phyloP scores from a whole-genome alignment of 2,329 filamentous ascomycete genomes.

The Fusarium sp. region DNA sequence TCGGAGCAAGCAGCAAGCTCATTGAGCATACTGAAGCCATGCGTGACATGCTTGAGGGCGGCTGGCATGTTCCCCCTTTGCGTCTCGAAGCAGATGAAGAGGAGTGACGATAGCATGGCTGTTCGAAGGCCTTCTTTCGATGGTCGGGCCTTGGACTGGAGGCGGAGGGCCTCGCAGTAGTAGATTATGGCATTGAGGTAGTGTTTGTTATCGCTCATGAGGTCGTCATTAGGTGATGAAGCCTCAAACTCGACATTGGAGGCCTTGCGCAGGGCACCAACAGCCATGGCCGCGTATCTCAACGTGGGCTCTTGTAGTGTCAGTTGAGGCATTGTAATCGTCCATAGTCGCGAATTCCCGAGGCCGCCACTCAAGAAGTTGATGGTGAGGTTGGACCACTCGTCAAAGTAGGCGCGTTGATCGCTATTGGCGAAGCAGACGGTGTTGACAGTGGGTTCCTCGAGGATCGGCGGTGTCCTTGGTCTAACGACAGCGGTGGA shows the following conservation, averaged over 20 bases:
- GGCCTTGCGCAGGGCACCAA: slow-evolving; percentile 54
- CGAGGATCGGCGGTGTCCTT: slow-evolving; percentile 45
- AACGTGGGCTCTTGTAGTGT: slow-evolving; percentile 53
- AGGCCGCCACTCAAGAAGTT: slow-evolving; percentile 52
- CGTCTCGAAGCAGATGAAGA: slow-evolving; percentile 57
- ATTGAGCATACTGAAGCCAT: slow-evolving; percentile 56
- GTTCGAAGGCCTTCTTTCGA: slow-evolving; percentile 53
- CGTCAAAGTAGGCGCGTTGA: slow-evolving; percentile 53
- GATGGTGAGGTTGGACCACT: slow-evolving; percentile 52
- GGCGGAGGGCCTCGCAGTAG: slow-evolving; percentile 56
- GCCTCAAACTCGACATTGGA: slow-evolving; percentile 39
- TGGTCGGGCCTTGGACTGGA: slow-evolving; percentile 53
- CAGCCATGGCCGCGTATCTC: slow-evolving; percentile 55
- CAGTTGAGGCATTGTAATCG: slow-evolving; percentile 54
- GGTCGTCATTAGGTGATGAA: slow-evolving; percentile 28
- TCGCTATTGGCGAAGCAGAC: slow-evolving; percentile 50
- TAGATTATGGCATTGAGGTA: slow-evolving; percentile 55
- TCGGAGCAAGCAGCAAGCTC: slow-evolving; percentile 52
- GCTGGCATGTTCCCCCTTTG: slow-evolving; percentile 55
- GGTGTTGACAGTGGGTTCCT: slow-evolving; percentile 50
- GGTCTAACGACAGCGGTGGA: slow-evolving; percentile 46
- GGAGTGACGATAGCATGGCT: slow-evolving; percentile 53
- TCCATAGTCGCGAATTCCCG: slow-evolving; percentile 52
- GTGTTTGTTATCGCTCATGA: slow-evolving; percentile 49
- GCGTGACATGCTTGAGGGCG: slow-evolving; percentile 55